These are phyloP conservation scores for Leptoxyphium fumago DNA, from an alignment of 2,329 filamentous ascomycete species.

Conservation along the genomic window DNA sequence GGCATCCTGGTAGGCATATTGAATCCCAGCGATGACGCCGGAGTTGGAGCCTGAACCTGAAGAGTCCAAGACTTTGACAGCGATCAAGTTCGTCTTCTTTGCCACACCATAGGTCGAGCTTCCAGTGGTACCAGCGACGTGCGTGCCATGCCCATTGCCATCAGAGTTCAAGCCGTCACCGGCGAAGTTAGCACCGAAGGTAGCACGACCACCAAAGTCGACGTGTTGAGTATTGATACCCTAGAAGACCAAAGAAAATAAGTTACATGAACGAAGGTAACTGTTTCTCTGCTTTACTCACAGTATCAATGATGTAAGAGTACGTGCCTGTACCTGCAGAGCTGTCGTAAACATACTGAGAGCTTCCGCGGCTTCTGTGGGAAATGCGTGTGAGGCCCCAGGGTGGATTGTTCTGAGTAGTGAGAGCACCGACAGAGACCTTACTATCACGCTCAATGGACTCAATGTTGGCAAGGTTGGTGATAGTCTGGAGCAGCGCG, in stretches of 20 bases:
- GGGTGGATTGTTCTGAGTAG: conserved; percentile 24
- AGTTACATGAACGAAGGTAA: neutral
- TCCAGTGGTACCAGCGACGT: conserved; percentile 48
- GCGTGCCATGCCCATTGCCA: conserved; percentile 48
- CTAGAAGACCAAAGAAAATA: neutral
- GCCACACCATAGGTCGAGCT: conserved; percentile 48
- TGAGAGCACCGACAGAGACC: conserved; percentile 21
- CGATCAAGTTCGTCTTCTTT: conserved; percentile 16
- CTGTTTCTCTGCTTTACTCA: neutral
- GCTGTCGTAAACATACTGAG: conserved; percentile 25
- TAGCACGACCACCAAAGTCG: conserved; percentile 16
- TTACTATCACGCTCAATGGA: conserved; percentile 27
- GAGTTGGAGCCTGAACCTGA: conserved; percentile 5
- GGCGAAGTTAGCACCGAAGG: conserved; percentile 11
- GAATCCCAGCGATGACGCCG: conserved; percentile 13
- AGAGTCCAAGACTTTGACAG: conserved; percentile 22
- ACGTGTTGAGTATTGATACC: conserved; percentile 9
- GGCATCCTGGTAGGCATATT: conserved; percentile 23
- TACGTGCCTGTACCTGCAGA: conserved; percentile 19
- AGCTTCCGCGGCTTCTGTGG: conserved; percentile 16
- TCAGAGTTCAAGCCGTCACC: conserved; percentile 17
- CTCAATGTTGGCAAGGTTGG: conserved; percentile 17
- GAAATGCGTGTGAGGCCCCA: conserved; percentile 30
- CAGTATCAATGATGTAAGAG: conserved; percentile 14
- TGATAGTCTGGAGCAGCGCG: conserved; percentile 17